Evolutionary conservation across 345 rosid species (phyloP), one percentile per base, ranked within the genome.

Genomic region (Populus pruinosa): DNA sequence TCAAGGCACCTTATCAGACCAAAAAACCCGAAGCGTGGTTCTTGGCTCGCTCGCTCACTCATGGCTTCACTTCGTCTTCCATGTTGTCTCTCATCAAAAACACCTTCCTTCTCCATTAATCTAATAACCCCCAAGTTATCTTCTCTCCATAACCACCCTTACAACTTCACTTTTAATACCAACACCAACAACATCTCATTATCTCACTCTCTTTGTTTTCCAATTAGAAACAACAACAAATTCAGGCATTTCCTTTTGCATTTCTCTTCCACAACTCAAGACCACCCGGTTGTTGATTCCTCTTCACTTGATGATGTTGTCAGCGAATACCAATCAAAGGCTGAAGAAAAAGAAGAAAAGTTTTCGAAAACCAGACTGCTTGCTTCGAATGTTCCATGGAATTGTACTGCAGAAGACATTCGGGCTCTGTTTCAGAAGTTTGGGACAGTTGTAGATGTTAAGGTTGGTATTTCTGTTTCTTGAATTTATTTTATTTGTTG

Each of bases 361-460:
- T 78, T 83, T 77, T 88, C 89, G 4, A 82, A 43, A 59, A 86
- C 90, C n/a, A 89, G 90, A 76, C 70, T 94, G 87, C 72, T 90
- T 76, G 93, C 91, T 76, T 87, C 89, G 76, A 92, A 91, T 85
- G 82, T 94, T 66, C 97, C 98, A 47, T 94, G 96, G 94, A 76
- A 78, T 27, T 81, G 87, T 77, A 91, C 96, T 27, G 71, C 88
- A 9, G 94, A 94, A 74, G 98, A 94, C 71, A 86, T 94, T 47
- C 91, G 98, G 61, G 81, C 96, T 16, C 77, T 94, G 88, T 91
- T 92, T 78, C 91, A 90, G 80, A 87, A 87, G 72, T 83, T 84
- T 73, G 98, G 96, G 38, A 86, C 78, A 23, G 97, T 91, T 35
- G 73, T 90, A 16, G 96, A 92, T 71, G 85, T 92, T 80, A 96